Base-by-base conservation (phyloP, 2,329 filamentous ascomycete species). In the Aureobasidium sp. region DNA sequence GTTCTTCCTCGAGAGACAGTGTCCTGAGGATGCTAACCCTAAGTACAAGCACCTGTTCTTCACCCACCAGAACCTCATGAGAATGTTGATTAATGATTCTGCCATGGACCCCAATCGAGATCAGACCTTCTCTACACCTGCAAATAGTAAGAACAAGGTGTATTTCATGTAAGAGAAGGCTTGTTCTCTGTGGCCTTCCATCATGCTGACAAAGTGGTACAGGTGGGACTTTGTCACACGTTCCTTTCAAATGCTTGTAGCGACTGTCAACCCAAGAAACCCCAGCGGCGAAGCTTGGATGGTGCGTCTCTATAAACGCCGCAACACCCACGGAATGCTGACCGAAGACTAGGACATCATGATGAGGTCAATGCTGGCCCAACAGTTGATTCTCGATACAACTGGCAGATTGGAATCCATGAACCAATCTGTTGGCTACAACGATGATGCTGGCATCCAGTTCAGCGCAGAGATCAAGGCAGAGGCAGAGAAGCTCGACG, bases 161-260 rank as follows among this genome's bases (percentile, higher is more conserved):
- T 75, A 74, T n/a, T 64, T 51, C 26, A 57, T 56, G 61, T 56
- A 50, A 29, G 42, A 20, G 13, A 27, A 20, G 8, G 23, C 41
- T 29, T 37, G 17, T 9, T 47, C n/a, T 46, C 17, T 20, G 20
- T 27, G 1, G 2, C 32, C 7, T n/a, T 26, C 17, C 8, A 13
- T 10, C 15, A 39, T 7, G 20, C 55, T 39, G 55, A 59, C 32
- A n/a, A 3, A 6, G 3, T 15, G 3, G 13, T n/a, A 47, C 32
- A 71, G 70, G 71, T 73, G 72, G 71, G 70, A 74, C 63, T 74
- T 73, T 63, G 67, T 72, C 1, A 67, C 68, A 0, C 53, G 70
- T 13, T 70, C 59, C 27, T 62, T 44, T 8, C 59, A 44, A 9
- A 51, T 41, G 57, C 32, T 42, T 20, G 44, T 59, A 20, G 53